Base-by-base conservation (phyloP, 2,329 filamentous ascomycete species). In the Lomentospora prolificans region DNA sequence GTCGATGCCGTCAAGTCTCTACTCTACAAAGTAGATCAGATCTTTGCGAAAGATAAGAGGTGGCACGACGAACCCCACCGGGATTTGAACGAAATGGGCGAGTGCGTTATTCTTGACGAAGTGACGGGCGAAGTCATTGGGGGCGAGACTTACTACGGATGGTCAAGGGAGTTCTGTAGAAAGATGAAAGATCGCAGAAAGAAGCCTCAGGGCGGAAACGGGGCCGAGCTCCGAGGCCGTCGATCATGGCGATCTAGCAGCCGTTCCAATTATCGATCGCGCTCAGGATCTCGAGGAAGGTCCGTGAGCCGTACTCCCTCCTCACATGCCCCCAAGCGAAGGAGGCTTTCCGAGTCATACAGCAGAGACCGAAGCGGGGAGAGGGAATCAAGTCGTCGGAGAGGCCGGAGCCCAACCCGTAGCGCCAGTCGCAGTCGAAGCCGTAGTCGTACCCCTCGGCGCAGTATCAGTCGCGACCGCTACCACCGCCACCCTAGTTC, bases 61-160 rank as follows among this genome's bases (percentile, higher is more conserved):
- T 66, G 72, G 19, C 74, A 77, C 22, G 73, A 81, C 17, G 74
- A 75, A 12, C 69, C 73, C 2, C 65, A 75, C 4, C 69, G 76
- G n/a, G 84, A 89, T 60, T 72, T 92, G n/a, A 86, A 89, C 64
- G 83, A 86, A 60, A 75, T 94, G 57, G 90, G 89, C 9, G 86
- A 94, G 65, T 71, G 78, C 14, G 73, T 89, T 54, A 71, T 84
- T 17, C 67, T 81, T 2, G 83, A 90, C 61, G 81, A 85, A 61
- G 71, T 81, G n/a, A 86, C 81, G 0, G 84, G 84, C 0, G 81
- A 86, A 2, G 70, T 85, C 2, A 66, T 84, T 5, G 75, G 77
- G 5, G 85, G 84, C 1, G 84, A 89, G 60, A 89, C 87, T 1
- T 95, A 95, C 67, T 95, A 95, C 65, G 90, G 90, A 58, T 95